These are phyloP conservation scores for Apiotrichum mycotoxinovorans DNA, from an alignment of 1,284 basidiomycete genomes.

Conservation along the genomic window DNA sequence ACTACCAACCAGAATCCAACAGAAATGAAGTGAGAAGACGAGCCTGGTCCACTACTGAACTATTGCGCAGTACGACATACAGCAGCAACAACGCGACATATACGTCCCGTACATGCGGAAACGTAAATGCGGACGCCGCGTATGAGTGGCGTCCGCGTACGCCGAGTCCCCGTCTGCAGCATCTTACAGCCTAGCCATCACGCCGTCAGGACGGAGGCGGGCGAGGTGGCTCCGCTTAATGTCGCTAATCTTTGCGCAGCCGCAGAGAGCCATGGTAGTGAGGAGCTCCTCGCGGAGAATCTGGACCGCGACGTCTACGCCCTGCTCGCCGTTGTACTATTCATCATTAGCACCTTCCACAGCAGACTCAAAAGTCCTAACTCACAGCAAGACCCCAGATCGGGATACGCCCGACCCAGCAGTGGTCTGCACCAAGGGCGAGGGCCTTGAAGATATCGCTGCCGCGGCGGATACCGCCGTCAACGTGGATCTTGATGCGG, in stretches of 20 bases:
- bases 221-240: slow-evolving; percentile 20
- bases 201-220: slow-evolving; percentile 13
- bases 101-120: too few species aligned
- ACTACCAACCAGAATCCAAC: too few species aligned
- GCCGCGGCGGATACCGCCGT: slow-evolving; percentile 37
- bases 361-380: too few species aligned
- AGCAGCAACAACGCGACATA: too few species aligned
- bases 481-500: slow-evolving; percentile 33
- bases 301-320: slow-evolving; percentile 19
- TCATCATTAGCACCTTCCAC: background rate
- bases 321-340: slow-evolving; percentile 20
- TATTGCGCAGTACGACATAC: too few species aligned
- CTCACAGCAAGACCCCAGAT: slow-evolving; percentile 28
- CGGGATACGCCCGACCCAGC: slow-evolving; percentile 26
- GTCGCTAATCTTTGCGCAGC: slow-evolving; percentile 20
- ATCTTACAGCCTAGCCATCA: slow-evolving; percentile 4
- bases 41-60: too few species aligned
- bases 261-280: slow-evolving; percentile 22
- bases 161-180: background rate
- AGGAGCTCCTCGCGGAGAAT: slow-evolving; percentile 25
- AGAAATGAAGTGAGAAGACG: too few species aligned
- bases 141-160: too few species aligned
- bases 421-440: slow-evolving; percentile 35
- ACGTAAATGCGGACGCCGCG: too few species aligned
- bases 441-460: slow-evolving; percentile 40